Conservation (phyloP, 108 stramenopile genomes). For the Nannochloropsis salina region DNA sequence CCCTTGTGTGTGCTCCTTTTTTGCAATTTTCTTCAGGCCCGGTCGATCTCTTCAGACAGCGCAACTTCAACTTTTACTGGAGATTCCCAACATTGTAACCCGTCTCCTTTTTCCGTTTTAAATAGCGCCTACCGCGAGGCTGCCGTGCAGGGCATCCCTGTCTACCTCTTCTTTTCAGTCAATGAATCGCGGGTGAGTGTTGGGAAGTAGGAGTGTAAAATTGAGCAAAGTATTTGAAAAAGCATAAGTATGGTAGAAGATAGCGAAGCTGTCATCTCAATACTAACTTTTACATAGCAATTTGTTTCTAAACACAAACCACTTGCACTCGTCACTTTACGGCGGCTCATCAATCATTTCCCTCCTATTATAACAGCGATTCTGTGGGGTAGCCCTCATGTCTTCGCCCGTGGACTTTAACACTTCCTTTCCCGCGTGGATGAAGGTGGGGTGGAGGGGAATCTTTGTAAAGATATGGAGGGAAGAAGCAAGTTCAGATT, state of each 20-base stretch:
- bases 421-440: conserved; percentile 4
- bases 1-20: too few species aligned
- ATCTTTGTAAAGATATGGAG: background rate
- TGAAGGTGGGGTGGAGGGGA: background rate
- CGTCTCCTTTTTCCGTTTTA: background rate
- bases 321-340: background rate
- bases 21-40: too few species aligned
- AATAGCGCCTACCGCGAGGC: background rate
- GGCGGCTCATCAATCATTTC: background rate
- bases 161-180: conserved; percentile 6
- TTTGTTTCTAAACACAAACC: too few species aligned
- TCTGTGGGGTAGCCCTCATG: background rate
- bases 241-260: background rate
- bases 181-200: background rate
- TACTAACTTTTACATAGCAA: background rate
- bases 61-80: too few species aligned
- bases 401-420: background rate
- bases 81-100: too few species aligned
- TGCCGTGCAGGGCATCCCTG: background rate
- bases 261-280: too few species aligned
- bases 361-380: background rate
- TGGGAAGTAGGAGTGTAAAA: background rate
- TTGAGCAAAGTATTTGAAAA: background rate
- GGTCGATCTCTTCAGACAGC: too few species aligned
- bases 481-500: background rate